These are phyloP conservation scores for Dictyostelium gargantuum DNA, from an alignment of 208 protist species.

Conservation along the genomic window DNA sequence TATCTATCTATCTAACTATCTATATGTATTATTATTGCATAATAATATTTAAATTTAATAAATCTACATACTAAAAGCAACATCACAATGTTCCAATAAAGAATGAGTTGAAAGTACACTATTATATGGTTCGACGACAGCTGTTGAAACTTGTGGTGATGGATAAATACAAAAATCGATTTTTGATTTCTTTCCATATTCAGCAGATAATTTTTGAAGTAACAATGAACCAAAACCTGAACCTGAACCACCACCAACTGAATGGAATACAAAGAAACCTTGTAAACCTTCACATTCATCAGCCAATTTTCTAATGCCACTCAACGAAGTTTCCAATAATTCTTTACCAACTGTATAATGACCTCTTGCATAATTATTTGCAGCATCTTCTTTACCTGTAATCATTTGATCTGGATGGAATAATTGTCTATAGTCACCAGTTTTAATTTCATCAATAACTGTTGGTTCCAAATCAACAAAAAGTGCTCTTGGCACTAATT, in stretches of 20 bases:
- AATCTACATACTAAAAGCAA: constrained; percentile 83
- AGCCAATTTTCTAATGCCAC: constrained; percentile 95
- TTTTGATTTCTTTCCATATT: constrained; percentile 98
- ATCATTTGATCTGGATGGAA: constrained; percentile 97
- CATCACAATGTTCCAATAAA: constrained; percentile 93
- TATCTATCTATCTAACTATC: too few relatives aligned
- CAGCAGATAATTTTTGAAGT: constrained; percentile 95
- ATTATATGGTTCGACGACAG: constrained; percentile 98
- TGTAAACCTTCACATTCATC: constrained; percentile 98
- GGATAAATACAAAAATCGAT: constrained; percentile 95
- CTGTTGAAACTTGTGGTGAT: constrained; percentile 93
- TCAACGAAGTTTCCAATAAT: constrained; percentile 91
- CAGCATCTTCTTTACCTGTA: constrained; percentile 94
- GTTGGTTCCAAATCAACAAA: constrained; percentile 97
- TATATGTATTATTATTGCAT: too few relatives aligned
- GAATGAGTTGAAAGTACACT: constrained; percentile 93
- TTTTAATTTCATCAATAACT: constrained; percentile 95
- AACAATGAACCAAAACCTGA: constrained; percentile 96
- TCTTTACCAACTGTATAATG: constrained; percentile 99
- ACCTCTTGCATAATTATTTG: constrained; percentile 98
- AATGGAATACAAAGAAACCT: constrained; percentile 75
- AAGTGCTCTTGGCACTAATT: constrained; percentile 92
- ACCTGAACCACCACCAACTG: constrained; percentile 98
- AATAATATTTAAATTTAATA: not conserved
- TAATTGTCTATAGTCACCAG: constrained; percentile 92